Conservation (phyloP, 345 rosid genomes). For the Nephelium lappaceum region DNA sequence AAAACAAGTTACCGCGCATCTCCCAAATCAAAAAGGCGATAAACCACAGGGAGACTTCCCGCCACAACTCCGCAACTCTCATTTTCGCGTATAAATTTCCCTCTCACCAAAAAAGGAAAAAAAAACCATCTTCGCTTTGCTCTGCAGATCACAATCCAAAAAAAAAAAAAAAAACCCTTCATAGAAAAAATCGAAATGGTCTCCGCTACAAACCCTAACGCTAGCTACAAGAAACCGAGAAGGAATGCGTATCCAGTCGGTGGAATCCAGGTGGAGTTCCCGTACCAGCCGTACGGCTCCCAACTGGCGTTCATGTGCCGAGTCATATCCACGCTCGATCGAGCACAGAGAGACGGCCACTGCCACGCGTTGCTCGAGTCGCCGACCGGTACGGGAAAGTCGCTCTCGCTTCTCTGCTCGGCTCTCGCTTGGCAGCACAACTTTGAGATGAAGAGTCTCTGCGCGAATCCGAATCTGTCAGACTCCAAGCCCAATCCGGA, state of each 20-base stretch:
- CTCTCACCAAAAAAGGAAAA: background rate
- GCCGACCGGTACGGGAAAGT: constrained; percentile 96
- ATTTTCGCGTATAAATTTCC: background rate
- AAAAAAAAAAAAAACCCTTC: no score
- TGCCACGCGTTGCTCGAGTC: constrained; percentile 94
- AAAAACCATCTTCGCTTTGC: background rate
- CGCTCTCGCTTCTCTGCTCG: constrained; percentile 96
- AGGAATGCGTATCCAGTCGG: constrained; percentile 55
- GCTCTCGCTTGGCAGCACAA: constrained; percentile 89
- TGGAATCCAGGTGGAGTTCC: constrained; percentile 82
- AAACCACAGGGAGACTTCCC: constrained; percentile 3
- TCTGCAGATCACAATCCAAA: background rate
- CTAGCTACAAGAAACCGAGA: constrained; percentile 42
- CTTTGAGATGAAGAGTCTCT: constrained; percentile 41
- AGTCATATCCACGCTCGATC: constrained; percentile 88
- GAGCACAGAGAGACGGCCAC: constrained; percentile 82
- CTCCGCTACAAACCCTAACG: constrained; percentile 29
- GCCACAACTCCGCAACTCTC: background rate
- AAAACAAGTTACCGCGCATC: constrained; percentile 6
- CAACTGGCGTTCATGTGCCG: constrained; percentile 97
- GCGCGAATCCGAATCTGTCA: constrained; percentile 36
- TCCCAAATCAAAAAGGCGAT: background rate
- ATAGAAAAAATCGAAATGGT: constrained; percentile 38
- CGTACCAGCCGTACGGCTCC: constrained; percentile 91
- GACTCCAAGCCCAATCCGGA: constrained; percentile 65